Evolutionary conservation across 768 basidiomycete species (phyloP).

Genomic region (Boletus patriciae): DNA sequence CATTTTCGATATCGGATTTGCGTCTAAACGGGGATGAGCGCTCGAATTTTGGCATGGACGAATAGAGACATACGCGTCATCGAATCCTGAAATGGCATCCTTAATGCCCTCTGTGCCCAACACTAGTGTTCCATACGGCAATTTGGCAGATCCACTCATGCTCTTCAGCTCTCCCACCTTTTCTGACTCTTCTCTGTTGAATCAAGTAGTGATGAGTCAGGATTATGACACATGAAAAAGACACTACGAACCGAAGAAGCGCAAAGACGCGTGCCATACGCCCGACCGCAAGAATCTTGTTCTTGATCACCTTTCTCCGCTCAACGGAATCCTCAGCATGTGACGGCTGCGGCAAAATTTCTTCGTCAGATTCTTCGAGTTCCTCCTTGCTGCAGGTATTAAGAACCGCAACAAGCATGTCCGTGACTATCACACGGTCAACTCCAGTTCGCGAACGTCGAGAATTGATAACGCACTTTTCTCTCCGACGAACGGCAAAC

Average conservation of each 20-base stretch:
- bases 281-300: conserved; percentile 97
- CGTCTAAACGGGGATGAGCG: conserved; percentile 52
- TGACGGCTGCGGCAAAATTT: conserved; percentile 36
- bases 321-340: conserved; percentile 56
- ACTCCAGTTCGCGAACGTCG: not conserved
- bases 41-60: not conserved
- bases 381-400: conserved; percentile 97
- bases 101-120: conserved; percentile 95
- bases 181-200: conserved; percentile 90
- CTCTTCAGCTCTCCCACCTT: conserved; percentile 96
- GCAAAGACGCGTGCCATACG: conserved; percentile 96
- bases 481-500: conserved; percentile 95
- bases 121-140: conserved; percentile 83
- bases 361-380: conserved; percentile 73
- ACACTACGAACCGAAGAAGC: conserved; percentile 72
- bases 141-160: conserved; percentile 70
- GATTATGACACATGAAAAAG: conserved; percentile 40
- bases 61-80: conserved; percentile 61
- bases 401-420: conserved; percentile 96
- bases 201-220: not conserved
- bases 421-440: conserved; percentile 67
- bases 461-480: conserved; percentile 62
- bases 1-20: conserved; percentile 98
- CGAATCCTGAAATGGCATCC: conserved; percentile 81
- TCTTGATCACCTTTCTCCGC: conserved; percentile 91